Evolutionary conservation across 2,329 filamentous ascomycete species (phyloP).

Genomic region (Beauveria sp.): DNA sequence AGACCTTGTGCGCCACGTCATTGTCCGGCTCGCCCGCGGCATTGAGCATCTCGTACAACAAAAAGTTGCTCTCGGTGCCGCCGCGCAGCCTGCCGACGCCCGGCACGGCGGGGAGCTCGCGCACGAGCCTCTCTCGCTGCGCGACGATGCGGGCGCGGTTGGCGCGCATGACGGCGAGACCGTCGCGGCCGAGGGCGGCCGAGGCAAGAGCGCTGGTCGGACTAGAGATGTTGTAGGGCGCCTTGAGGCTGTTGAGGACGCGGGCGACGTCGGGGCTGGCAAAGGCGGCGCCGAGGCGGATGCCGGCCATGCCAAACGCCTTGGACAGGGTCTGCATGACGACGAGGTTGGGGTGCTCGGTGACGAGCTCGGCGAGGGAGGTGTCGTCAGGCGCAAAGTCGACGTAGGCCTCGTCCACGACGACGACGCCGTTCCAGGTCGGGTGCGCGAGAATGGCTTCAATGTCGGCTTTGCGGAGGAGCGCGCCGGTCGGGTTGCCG

Average conservation of each 20-base stretch:
- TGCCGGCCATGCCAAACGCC: slow-evolving; percentile 91
- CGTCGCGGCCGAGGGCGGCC: slow-evolving; percentile 59
- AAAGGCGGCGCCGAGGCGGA: slow-evolving; percentile 83
- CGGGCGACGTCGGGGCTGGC: slow-evolving; percentile 64
- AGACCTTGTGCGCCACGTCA: slow-evolving; percentile 66
- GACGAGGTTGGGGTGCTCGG: slow-evolving; percentile 88
- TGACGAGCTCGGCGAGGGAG: slow-evolving; percentile 84
- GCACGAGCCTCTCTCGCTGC: slow-evolving; percentile 70
- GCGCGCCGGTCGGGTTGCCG: slow-evolving; percentile 82
- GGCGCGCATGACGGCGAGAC: slow-evolving; percentile 63
- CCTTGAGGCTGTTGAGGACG: slow-evolving; percentile 86
- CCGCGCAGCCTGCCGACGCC: slow-evolving; percentile 78
- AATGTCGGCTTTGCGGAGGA: slow-evolving; percentile 70
- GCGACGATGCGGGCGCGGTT: slow-evolving; percentile 63
- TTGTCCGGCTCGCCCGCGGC: slow-evolving; percentile 69
- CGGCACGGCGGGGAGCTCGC: slow-evolving; percentile 63
- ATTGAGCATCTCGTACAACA: slow-evolving; percentile 84
- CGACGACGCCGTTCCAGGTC: slow-evolving; percentile 89
- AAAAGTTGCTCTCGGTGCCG: slow-evolving; percentile 76
- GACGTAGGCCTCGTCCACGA: slow-evolving; percentile 92
- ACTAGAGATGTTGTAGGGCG: slow-evolving; percentile 90
- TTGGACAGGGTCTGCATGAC: slow-evolving; percentile 99
- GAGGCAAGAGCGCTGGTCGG: slow-evolving; percentile 77
- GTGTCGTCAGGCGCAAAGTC: slow-evolving; percentile 76
- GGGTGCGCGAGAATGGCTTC: slow-evolving; percentile 70